phyloP scores from a whole-genome alignment of 345 rosid genomes.

The Citrus mangshanensis region DNA sequence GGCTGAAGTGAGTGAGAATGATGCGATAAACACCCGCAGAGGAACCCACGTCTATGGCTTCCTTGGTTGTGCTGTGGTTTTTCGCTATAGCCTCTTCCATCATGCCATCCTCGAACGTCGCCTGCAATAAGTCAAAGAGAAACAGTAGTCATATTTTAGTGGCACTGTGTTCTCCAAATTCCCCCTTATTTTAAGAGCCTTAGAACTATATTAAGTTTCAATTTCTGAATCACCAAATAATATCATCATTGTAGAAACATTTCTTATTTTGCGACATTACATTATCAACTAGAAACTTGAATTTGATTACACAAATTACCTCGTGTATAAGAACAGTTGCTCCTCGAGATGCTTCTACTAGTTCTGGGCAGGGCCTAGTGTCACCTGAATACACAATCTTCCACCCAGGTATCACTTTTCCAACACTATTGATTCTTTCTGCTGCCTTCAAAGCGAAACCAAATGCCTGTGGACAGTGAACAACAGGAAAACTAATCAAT shows the following conservation, averaged over 20 bases:
- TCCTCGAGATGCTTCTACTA: constrained; percentile 63
- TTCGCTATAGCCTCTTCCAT: constrained; percentile 80
- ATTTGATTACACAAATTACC: constrained; percentile 35
- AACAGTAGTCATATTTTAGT: not conserved
- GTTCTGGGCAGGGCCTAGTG: constrained; percentile 86
- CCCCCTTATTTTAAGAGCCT: not conserved
- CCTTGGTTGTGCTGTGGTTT: constrained; percentile 96
- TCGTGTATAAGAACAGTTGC: constrained; percentile 92
- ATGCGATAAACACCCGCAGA: constrained; percentile 66
- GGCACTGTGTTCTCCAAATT: not conserved
- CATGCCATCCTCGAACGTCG: constrained; percentile 90
- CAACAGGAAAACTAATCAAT: constrained; percentile 84
- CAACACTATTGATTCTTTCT: constrained; percentile 57
- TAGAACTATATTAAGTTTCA: not conserved
- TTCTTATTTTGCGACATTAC: not conserved
- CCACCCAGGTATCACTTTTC: constrained; percentile 86
- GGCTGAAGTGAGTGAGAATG: constrained; percentile 96
- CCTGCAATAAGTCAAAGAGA: constrained; percentile 41
- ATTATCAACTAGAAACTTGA: not conserved
- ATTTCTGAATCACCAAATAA: not conserved
- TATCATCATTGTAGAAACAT: not conserved
- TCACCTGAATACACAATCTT: constrained; percentile 94
- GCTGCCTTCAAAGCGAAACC: constrained; percentile 73
- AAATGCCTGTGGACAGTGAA: constrained; percentile 91
- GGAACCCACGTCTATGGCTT: constrained; percentile 77